A percentile compares a stretch with the other conserved stretches of the same genome.
phyloP scores from a whole-genome alignment of 139 green algal species.

The Nannochloris sp. region DNA sequence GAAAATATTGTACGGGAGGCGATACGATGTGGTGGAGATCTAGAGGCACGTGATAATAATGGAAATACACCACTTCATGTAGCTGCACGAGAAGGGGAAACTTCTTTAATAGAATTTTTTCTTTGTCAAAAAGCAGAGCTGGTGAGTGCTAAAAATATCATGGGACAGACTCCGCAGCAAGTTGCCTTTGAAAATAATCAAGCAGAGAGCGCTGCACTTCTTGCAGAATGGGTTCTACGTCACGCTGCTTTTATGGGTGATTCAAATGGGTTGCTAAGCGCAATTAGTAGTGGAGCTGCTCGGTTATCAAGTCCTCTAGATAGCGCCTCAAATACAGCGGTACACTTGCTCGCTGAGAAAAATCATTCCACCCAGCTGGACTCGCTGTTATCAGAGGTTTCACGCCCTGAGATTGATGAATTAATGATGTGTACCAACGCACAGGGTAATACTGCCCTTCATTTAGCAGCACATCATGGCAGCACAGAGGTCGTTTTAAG shows the following conservation, averaged over 20 bases:
- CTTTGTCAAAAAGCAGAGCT: neutral
- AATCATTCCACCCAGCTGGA: neutral
- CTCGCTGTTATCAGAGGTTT: neutral
- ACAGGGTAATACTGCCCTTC: neutral
- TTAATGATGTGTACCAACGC: too few species aligned
- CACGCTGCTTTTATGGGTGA: too few species aligned
- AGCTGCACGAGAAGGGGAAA: neutral
- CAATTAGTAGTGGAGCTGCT: too few species aligned
- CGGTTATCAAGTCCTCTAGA: neutral
- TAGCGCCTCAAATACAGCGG: neutral
- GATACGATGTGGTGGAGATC: neutral
- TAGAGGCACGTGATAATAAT: neutral
- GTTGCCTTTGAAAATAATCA: neutral
- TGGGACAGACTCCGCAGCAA: neutral
- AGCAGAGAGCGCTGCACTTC: too few species aligned
- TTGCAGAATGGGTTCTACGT: too few species aligned
- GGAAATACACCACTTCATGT: slow-evolving; percentile 5
- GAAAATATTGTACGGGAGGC: neutral
- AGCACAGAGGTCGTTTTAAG: neutral
- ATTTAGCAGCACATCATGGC: neutral
- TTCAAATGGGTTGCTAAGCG: too few species aligned
- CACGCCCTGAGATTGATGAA: too few species aligned
- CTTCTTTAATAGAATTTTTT: neutral
- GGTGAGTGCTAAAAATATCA: neutral
- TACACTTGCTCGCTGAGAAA: neutral